Evolutionary conservation across 2,329 filamentous ascomycete genomes (phyloP).

Genomic region (Calonectria multiphialidica): DNA sequence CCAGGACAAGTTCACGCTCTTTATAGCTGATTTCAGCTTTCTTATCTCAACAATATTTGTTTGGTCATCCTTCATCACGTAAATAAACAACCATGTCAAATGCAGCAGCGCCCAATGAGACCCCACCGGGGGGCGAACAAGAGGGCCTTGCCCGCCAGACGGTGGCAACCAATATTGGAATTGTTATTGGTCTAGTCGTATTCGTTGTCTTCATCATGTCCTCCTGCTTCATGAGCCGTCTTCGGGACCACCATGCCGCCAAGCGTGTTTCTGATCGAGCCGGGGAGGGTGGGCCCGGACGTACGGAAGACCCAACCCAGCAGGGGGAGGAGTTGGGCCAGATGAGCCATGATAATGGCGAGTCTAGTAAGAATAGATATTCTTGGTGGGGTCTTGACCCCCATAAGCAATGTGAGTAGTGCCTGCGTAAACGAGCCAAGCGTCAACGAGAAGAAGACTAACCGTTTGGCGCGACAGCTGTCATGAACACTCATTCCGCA

Average conservation of each 20-base stretch:
- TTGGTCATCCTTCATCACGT: not conserved
- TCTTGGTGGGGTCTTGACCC: not conserved
- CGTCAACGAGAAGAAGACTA: not conserved
- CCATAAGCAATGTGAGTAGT: not conserved
- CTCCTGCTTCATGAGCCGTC: slow-evolving; percentile 39
- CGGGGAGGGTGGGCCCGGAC: slow-evolving; percentile 27
- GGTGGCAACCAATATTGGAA: slow-evolving; percentile 42
- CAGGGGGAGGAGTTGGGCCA: not conserved
- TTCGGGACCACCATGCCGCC: slow-evolving; percentile 26
- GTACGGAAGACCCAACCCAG: slow-evolving; percentile 7
- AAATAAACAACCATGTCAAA: slow-evolving; percentile 3
- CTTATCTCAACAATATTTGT: not conserved
- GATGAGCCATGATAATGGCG: not conserved
- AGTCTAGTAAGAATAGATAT: not conserved
- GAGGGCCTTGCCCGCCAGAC: slow-evolving; percentile 23
- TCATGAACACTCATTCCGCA: not conserved
- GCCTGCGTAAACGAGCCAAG: not conserved
- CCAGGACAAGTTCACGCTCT: not conserved
- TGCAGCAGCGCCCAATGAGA: not conserved
- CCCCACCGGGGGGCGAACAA: slow-evolving; percentile 6
- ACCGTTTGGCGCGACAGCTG: not conserved
- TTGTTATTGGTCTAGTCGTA: slow-evolving; percentile 40
- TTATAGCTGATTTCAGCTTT: not conserved
- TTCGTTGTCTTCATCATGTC: slow-evolving; percentile 38
- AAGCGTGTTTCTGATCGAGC: slow-evolving; percentile 15